A percentile compares a stretch with the other conserved stretches of the same genome.
phyloP scores from a whole-genome alignment of 768 basidiomycete genomes.

The Lepiota brunneoincarnata region DNA sequence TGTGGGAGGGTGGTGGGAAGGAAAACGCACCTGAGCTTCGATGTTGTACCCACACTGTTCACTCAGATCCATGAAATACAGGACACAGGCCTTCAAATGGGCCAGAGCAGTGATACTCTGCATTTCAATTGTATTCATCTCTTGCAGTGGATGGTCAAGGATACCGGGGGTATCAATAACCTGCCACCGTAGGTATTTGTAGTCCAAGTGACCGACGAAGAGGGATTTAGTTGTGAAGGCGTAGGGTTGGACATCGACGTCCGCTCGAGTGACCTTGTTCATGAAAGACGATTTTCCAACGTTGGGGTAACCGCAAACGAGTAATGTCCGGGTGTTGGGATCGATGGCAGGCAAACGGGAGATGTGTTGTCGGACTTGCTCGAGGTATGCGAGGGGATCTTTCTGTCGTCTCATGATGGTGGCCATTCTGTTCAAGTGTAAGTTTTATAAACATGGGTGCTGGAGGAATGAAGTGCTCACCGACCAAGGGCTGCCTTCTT shows the following conservation, averaged over 20 bases:
- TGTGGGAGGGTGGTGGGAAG: neutral
- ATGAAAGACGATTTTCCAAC: conserved; percentile 99
- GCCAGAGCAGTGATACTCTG: conserved; percentile 98
- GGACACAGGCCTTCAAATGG: conserved; percentile 87
- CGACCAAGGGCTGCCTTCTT: conserved; percentile 97
- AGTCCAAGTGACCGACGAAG: conserved; percentile 97
- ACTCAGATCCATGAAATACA: conserved; percentile 99
- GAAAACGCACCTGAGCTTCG: conserved; percentile 84
- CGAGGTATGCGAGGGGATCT: conserved; percentile 96
- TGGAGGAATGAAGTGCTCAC: conserved; percentile 41
- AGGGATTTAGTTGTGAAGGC: conserved; percentile 99
- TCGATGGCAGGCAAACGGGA: conserved; percentile 98
- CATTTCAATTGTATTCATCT: conserved; percentile 99
- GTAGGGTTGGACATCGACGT: conserved; percentile 99
- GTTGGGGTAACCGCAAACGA: conserved; percentile 98
- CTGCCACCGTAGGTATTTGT: conserved; percentile 99
- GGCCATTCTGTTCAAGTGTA: conserved; percentile 69
- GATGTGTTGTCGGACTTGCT: conserved; percentile 99
- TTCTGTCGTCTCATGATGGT: conserved; percentile 99
- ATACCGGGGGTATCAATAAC: conserved; percentile 99
- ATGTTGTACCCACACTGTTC: conserved; percentile 98
- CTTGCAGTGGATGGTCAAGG: conserved; percentile 96
- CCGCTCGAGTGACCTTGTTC: conserved; percentile 98
- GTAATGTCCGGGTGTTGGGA: conserved; percentile 94
- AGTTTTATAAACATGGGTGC: neutral